phyloP scores from a whole-genome alignment of 192 early-diverging fungal species.

The Coemansia aciculifera region DNA sequence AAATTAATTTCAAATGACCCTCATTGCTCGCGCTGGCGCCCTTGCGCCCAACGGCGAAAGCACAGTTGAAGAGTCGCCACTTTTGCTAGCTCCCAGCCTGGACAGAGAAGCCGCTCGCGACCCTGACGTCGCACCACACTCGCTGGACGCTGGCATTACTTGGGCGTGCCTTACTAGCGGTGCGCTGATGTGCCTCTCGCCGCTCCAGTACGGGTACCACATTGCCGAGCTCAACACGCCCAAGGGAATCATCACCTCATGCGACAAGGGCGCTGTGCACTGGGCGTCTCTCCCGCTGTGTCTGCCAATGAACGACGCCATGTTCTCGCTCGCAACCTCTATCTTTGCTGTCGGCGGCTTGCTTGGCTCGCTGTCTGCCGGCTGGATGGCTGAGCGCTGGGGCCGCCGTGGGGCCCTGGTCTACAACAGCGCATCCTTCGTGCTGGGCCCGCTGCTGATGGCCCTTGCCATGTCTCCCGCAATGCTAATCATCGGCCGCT shows the following conservation, averaged over 20 bases:
- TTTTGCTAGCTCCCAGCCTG: slow-evolving; percentile 15
- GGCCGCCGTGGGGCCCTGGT: slow-evolving; percentile 72
- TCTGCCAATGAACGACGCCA: slow-evolving; percentile 66
- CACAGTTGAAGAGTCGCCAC: slow-evolving; percentile 43
- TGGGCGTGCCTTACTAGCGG: slow-evolving; percentile 41
- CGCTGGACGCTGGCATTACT: slow-evolving; percentile 41
- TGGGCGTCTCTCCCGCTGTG: slow-evolving; percentile 58
- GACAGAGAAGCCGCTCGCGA: background rate
- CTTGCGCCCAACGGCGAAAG: background rate
- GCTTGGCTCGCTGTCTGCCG: slow-evolving; percentile 72
- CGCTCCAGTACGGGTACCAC: slow-evolving; percentile 56
- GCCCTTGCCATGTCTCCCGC: slow-evolving; percentile 56
- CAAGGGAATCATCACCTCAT: slow-evolving; percentile 42
- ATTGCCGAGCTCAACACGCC: slow-evolving; percentile 57
- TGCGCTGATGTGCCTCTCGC: slow-evolving; percentile 33
- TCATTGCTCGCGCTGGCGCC: background rate
- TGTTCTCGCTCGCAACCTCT: slow-evolving; percentile 57
- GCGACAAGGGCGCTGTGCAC: slow-evolving; percentile 24
- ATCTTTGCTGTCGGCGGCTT: slow-evolving; percentile 48
- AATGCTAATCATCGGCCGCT: slow-evolving; percentile 65
- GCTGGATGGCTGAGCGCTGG: slow-evolving; percentile 63
- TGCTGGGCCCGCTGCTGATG: slow-evolving; percentile 67
- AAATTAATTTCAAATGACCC: background rate
- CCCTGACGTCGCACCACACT: slow-evolving; percentile 7
- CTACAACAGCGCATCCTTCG: slow-evolving; percentile 63